Conservation (phyloP, 495 filamentous ascomycete species). For the Aeminium ludgeri region DNA sequence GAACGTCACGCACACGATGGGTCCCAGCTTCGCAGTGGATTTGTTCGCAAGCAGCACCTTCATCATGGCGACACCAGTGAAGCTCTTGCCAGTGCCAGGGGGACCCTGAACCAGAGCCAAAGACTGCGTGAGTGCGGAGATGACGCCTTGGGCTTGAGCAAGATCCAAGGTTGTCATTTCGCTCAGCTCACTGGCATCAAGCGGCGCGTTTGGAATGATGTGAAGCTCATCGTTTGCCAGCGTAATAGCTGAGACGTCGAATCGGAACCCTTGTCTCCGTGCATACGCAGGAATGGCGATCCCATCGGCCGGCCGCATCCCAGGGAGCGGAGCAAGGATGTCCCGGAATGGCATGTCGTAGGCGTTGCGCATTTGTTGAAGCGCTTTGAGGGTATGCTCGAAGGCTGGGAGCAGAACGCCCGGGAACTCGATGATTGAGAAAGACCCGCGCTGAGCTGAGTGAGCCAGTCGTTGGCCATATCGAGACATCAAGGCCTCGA, state of each 20-base stretch:
- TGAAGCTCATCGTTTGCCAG: constrained; percentile 21
- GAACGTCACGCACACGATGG: constrained; percentile 49
- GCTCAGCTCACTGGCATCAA: background rate
- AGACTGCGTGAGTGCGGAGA: constrained; percentile 36
- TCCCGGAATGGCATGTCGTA: constrained; percentile 42
- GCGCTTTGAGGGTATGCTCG: constrained; percentile 43
- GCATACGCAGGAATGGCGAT: constrained; percentile 41
- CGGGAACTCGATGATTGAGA: constrained; percentile 50
- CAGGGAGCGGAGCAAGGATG: constrained; percentile 32
- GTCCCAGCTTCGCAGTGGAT: constrained; percentile 33
- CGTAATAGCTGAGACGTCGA: constrained; percentile 34
- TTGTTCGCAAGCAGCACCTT: constrained; percentile 47
- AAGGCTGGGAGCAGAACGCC: constrained; percentile 52
- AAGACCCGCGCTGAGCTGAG: background rate
- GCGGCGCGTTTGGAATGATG: constrained; percentile 11
- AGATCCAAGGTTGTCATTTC: constrained; percentile 35
- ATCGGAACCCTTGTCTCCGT: constrained; percentile 32
- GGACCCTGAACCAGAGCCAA: constrained; percentile 63
- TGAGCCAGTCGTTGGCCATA: background rate
- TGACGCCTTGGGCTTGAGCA: constrained; percentile 39
- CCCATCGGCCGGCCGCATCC: constrained; percentile 5
- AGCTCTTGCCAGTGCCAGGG: constrained; percentile 66
- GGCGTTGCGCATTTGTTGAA: constrained; percentile 39
- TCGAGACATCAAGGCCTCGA: background rate
- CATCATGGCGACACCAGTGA: constrained; percentile 40